phyloP scores from a whole-genome alignment of 1,284 basidiomycete genomes.

The Heliocybe sulcata region DNA sequence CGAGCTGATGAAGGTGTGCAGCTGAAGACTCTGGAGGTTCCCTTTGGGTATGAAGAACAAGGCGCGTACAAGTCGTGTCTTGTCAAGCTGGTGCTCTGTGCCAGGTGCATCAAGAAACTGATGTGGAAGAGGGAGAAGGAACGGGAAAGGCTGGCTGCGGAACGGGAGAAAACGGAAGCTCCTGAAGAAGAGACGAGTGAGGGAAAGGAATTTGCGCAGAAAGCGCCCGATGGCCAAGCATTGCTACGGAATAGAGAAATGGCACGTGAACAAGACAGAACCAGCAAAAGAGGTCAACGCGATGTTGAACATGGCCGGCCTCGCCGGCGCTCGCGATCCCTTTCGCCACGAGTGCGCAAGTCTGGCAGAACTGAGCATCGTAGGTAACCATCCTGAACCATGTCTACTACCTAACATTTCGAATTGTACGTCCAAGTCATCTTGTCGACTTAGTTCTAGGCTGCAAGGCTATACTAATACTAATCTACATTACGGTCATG shows the following conservation, averaged over 20 bases:
- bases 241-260: too few species aligned
- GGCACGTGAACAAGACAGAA: too few species aligned
- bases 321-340: neutral
- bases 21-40: conserved; percentile 73
- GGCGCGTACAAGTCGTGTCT: conserved; percentile 71
- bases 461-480: neutral
- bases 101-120: conserved; percentile 72
- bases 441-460: too few species aligned
- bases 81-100: conserved; percentile 85
- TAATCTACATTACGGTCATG: neutral
- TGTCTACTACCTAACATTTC: too few species aligned
- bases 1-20: conserved; percentile 20
- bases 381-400: neutral
- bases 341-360: neutral
- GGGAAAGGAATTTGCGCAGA: too few species aligned
- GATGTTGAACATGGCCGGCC: neutral
- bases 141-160: conserved; percentile 24
- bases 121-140: conserved; percentile 78
- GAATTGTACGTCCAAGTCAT: too few species aligned
- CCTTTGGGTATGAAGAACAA: conserved; percentile 81
- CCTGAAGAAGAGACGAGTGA: neutral
- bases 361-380: neutral
- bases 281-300: neutral
- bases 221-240: too few species aligned
- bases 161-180: neutral